phyloP scores from a whole-genome alignment of 345 rosid genomes.

The Populus simonii region DNA sequence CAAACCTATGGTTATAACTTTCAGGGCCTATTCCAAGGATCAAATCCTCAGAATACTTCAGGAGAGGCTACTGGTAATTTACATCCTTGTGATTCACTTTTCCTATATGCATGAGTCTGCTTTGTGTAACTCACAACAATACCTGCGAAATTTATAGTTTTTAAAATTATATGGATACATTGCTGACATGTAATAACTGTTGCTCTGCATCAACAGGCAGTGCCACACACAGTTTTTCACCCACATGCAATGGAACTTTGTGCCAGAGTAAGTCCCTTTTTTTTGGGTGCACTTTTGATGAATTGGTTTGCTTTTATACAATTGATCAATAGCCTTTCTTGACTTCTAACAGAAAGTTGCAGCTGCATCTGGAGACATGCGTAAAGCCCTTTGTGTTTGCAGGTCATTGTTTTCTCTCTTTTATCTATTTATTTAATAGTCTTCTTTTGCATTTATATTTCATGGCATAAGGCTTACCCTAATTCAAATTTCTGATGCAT shows the following conservation, averaged over 20 bases:
- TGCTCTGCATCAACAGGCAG: conserved; percentile 42
- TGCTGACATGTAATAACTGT: neutral
- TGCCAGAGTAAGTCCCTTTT: conserved; percentile 69
- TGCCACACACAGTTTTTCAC: conserved; percentile 61
- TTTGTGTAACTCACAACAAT: neutral
- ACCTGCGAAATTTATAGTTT: neutral
- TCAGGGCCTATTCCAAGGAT: conserved; percentile 72
- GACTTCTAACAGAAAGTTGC: conserved; percentile 68
- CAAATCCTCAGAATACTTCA: conserved; percentile 70
- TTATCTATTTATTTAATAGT: neutral
- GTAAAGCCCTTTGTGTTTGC: conserved; percentile 85
- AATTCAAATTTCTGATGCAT: neutral
- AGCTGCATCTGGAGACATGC: conserved; percentile 94
- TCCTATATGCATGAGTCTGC: neutral
- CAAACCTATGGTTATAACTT: conserved; percentile 77
- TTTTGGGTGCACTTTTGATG: neutral
- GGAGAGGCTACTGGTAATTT: conserved; percentile 76
- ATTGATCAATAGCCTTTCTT: conserved; percentile 6
- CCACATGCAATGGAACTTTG: conserved; percentile 87
- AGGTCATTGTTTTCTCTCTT: conserved; percentile 36
- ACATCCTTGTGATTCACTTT: conserved; percentile 1
- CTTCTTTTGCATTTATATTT: neutral
- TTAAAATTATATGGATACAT: neutral
- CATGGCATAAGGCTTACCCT: neutral
- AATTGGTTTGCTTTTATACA: conserved; percentile 2